Percentiles rank a stretch among this genome's conserved stretches.
Evolutionary conservation across 495 filamentous ascomycete genomes (phyloP).

Genomic region (Articulospora tetracladia): DNA sequence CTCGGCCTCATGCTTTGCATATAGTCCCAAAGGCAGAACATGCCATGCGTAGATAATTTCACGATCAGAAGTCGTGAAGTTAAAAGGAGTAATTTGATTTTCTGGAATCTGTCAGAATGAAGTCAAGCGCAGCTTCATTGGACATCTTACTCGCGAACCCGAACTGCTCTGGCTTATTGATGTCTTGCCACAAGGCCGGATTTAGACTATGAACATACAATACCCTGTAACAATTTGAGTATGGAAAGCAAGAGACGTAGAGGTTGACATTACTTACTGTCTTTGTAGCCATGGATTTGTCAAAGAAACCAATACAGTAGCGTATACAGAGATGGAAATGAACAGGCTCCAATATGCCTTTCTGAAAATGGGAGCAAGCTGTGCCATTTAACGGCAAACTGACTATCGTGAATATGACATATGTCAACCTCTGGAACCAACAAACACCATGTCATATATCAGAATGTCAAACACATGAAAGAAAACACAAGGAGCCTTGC

Average conservation of each 20-base stretch:
- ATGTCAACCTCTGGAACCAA: neutral
- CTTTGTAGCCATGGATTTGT: constrained; percentile 52
- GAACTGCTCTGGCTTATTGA: constrained; percentile 71
- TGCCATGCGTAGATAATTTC: constrained; percentile 68
- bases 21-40: constrained; percentile 61
- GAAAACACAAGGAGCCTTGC: too few relatives aligned
- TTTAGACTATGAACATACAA: constrained; percentile 76
- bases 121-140: neutral
- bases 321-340: constrained; percentile 28
- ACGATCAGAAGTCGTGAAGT: constrained; percentile 51
- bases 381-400: constrained; percentile 9
- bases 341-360: constrained; percentile 37
- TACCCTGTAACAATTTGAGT: constrained; percentile 49
- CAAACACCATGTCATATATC: neutral
- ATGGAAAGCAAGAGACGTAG: neutral
- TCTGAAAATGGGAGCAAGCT: constrained; percentile 20
- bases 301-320: constrained; percentile 40
- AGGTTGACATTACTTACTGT: constrained; percentile 55
- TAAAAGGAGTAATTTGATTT: constrained; percentile 68
- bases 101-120: constrained; percentile 28
- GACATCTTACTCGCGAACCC: constrained; percentile 68
- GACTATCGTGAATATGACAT: neutral
- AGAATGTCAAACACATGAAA: neutral
- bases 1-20: constrained; percentile 49
- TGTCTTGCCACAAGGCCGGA: constrained; percentile 61